Percentiles rank a stretch among this genome's conserved stretches.
phyloP scores from a whole-genome alignment of 495 filamentous ascomycete genomes.

The Recurvomyces mirabilis region DNA sequence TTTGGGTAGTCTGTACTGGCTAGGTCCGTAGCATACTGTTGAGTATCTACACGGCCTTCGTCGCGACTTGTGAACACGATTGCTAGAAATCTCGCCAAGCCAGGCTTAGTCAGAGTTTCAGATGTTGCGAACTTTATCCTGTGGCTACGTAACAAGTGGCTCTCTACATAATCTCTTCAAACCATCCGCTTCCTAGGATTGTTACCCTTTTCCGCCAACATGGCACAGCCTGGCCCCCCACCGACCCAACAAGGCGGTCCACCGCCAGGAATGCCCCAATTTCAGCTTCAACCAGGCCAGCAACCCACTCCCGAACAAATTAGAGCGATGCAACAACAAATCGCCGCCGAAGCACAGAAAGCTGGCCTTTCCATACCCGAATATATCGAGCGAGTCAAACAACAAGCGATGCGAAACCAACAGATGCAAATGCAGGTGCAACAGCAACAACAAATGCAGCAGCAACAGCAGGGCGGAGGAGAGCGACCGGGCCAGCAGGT shows the following conservation, averaged over 20 bases:
- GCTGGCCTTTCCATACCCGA: constrained; percentile 50
- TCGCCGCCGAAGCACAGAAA: constrained; percentile 60
- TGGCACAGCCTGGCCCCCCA: not conserved
- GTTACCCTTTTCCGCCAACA: too few relatives aligned
- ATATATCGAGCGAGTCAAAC: constrained; percentile 52
- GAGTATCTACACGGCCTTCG: too few relatives aligned
- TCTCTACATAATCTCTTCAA: too few relatives aligned
- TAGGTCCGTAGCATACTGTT: too few relatives aligned
- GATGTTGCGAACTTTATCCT: too few relatives aligned
- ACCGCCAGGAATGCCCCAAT: not conserved
- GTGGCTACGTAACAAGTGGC: too few relatives aligned
- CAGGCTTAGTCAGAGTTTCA: too few relatives aligned
- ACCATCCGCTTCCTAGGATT: too few relatives aligned
- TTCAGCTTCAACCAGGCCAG: constrained; percentile 36
- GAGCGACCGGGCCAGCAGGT: constrained; percentile 40
- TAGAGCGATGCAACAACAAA: constrained; percentile 67
- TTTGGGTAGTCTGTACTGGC: too few relatives aligned
- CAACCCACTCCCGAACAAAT: constrained; percentile 81
- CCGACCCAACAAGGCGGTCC: not conserved
- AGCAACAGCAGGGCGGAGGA: constrained; percentile 28
- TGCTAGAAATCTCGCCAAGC: too few relatives aligned
- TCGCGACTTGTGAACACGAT: too few relatives aligned
- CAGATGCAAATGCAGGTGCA: constrained; percentile 35
- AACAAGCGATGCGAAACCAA: constrained; percentile 41
- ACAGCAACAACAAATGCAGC: constrained; percentile 42